Conservation (phyloP, 352 stramenopile genomes). For the Elongisporangium prolatum region DNA sequence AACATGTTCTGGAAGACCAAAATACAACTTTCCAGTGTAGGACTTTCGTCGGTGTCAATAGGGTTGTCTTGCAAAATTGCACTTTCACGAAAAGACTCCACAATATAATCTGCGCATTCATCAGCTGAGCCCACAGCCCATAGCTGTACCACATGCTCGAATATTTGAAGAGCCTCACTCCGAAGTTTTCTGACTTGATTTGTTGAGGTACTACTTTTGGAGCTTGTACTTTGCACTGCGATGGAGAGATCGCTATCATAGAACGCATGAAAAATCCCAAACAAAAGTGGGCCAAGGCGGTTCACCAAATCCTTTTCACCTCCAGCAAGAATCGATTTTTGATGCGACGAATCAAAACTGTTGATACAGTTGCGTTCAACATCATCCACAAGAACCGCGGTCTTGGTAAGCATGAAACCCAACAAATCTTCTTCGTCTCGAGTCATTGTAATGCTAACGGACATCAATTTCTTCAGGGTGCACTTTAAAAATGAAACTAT, state of each 20-base stretch:
- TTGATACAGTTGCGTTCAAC: slow-evolving; percentile 9
- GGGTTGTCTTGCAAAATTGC: background rate
- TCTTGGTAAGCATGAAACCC: slow-evolving; percentile 12
- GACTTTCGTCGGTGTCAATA: background rate
- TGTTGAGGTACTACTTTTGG: background rate
- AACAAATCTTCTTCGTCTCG: slow-evolving; percentile 19
- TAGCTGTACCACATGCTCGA: slow-evolving; percentile 10
- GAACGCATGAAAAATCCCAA: slow-evolving; percentile 12
- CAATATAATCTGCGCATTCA: slow-evolving; percentile 15
- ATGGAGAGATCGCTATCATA: background rate
- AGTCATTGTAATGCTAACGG: background rate
- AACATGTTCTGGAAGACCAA: slow-evolving; percentile 19
- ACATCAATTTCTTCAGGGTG: slow-evolving; percentile 7
- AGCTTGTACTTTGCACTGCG: slow-evolving; percentile 1
- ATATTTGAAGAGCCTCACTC: slow-evolving; percentile 10
- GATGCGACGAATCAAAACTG: slow-evolving; percentile 8
- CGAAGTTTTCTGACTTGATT: slow-evolving; percentile 8
- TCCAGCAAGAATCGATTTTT: slow-evolving; percentile 10
- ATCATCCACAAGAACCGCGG: slow-evolving; percentile 6
- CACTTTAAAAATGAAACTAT: slow-evolving; percentile 11
- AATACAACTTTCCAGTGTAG: slow-evolving; percentile 19
- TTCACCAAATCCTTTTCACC: slow-evolving; percentile 13
- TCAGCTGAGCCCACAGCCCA: slow-evolving; percentile 18
- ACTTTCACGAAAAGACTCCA: slow-evolving; percentile 7
- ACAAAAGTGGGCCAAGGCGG: slow-evolving; percentile 14